A percentile compares a stretch with the other conserved stretches of the same genome.
Conservation (phyloP, 176 grass and related monocot genomes). For the Carex myosuroides region DNA sequence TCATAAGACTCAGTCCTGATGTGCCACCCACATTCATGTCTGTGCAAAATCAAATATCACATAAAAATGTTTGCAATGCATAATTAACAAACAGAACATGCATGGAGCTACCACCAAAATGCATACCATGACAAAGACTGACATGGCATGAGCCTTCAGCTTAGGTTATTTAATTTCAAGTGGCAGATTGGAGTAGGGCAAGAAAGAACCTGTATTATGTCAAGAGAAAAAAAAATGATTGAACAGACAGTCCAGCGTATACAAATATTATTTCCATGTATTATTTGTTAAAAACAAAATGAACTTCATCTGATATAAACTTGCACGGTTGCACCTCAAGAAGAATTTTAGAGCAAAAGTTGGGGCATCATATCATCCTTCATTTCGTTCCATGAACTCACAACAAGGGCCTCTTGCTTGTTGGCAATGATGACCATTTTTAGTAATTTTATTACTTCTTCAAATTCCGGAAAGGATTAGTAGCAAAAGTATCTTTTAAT, state of each 20-base stretch:
- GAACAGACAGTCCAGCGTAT: not conserved
- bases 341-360: too few species aligned
- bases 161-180: constrained; percentile 63
- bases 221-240: not conserved
- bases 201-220: constrained; percentile 14
- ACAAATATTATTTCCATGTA: not conserved
- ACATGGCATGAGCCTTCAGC: constrained; percentile 83
- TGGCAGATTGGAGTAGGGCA: constrained; percentile 14
- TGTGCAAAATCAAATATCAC: not conserved
- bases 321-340: too few species aligned
- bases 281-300: not conserved
- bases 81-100: not conserved
- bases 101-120: not conserved
- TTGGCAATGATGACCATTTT: not conserved
- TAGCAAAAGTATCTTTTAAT: not conserved
- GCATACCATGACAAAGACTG: constrained; percentile 21
- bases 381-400: too few species aligned
- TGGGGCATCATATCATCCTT: too few species aligned
- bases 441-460: not conserved
- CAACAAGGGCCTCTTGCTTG: not conserved
- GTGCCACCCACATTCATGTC: constrained; percentile 15
- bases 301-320: not conserved
- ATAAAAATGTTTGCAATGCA: not conserved
- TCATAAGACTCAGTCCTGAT: constrained; percentile 44
- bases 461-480: not conserved